These are phyloP conservation scores for Colletotrichum sp. DNA, from an alignment of 2,329 filamentous ascomycete species.

Conservation along the genomic window DNA sequence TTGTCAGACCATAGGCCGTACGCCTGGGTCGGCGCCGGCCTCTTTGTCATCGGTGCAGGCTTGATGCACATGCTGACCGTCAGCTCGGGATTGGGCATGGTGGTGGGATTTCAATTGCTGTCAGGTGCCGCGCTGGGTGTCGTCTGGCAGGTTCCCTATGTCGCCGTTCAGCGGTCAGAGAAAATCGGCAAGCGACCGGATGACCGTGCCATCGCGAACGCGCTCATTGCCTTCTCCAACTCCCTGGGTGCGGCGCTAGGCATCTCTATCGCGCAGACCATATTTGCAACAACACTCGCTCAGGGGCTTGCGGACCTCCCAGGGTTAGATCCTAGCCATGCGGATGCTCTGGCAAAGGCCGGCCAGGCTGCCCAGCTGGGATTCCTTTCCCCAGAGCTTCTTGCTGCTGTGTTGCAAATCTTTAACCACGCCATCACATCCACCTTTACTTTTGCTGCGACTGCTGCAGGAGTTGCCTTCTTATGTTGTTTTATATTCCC, in stretches of 20 bases:
- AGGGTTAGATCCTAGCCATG: background rate
- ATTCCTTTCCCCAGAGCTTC: background rate
- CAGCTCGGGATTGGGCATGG: conserved; percentile 57
- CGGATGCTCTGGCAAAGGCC: background rate
- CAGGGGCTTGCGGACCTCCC: background rate
- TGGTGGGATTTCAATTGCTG: conserved; percentile 50
- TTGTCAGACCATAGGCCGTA: background rate
- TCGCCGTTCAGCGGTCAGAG: background rate
- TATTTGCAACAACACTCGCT: background rate
- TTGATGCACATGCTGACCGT: conserved; percentile 59
- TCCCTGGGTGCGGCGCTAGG: background rate
- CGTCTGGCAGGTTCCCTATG: background rate
- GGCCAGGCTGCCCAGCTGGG: background rate
- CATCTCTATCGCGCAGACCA: background rate
- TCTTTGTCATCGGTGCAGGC: conserved; percentile 52
- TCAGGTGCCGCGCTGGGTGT: background rate
- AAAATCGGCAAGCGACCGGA: background rate
- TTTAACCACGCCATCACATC: background rate
- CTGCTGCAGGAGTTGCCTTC: conserved; percentile 17
- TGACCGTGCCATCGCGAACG: background rate
- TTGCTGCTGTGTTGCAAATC: background rate
- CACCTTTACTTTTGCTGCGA: background rate
- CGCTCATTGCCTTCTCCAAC: background rate
- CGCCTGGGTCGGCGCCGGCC: conserved; percentile 45
- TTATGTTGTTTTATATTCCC: background rate